Percentiles rank a stretch among this genome's conserved stretches.
These are phyloP conservation scores for Patellifolia procumbens DNA, from an alignment of 179 eudicot genomes.

Conservation along the genomic window DNA sequence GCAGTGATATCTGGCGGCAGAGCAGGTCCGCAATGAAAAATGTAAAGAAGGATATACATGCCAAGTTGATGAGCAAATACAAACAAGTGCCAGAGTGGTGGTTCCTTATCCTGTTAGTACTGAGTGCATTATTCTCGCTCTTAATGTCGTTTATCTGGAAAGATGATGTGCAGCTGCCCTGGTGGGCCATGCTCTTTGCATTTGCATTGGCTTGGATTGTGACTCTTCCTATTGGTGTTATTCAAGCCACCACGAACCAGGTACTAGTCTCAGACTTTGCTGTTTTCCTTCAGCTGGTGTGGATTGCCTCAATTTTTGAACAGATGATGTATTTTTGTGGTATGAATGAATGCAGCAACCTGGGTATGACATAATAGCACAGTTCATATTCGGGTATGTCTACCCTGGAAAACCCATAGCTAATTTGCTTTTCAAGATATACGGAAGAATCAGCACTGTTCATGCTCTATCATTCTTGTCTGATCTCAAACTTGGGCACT, in stretches of 20 bases:
- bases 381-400: conserved; percentile 85
- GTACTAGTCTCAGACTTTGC: conserved; percentile 30
- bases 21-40: conserved; percentile 81
- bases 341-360: conserved; percentile 73
- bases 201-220: conserved; percentile 80
- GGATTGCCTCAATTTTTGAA: background rate
- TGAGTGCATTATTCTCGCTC: conserved; percentile 66
- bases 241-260: conserved; percentile 99
- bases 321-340: too few relatives aligned
- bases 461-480: conserved; percentile 88
- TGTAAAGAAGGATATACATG: conserved; percentile 71
- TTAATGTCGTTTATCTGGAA: conserved; percentile 85
- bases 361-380: conserved; percentile 95
- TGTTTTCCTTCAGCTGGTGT: background rate
- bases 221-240: conserved; percentile 95
- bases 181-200: conserved; percentile 98
- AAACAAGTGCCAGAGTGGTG: conserved; percentile 92
- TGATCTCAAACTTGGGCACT: conserved; percentile 96
- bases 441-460: conserved; percentile 84
- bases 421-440: conserved; percentile 89
- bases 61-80: conserved; percentile 80
- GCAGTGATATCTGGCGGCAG: conserved; percentile 89
- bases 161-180: conserved; percentile 90
- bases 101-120: conserved; percentile 58
- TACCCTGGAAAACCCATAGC: conserved; percentile 97